A percentile compares a stretch with the other conserved stretches of the same genome.
Conservation (phyloP, 2,329 filamentous ascomycete genomes). For the Pseudogymnoascus sp. region DNA sequence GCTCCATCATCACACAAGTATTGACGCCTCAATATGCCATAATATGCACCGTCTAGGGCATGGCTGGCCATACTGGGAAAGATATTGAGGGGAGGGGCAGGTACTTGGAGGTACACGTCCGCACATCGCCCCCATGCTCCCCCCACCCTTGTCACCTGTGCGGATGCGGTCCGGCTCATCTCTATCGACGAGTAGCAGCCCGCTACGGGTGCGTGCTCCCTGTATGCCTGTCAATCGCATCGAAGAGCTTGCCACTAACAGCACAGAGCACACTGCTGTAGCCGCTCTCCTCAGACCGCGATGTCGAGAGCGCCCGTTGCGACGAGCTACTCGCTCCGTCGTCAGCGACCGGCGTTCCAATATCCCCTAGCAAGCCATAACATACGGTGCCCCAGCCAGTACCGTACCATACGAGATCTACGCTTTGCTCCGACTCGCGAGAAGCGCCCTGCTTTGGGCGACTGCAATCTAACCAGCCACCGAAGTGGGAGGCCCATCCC, state of each 20-base stretch:
- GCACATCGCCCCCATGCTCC: neutral
- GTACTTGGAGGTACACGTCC: neutral
- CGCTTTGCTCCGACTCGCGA: neutral
- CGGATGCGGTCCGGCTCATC: constrained; percentile 8
- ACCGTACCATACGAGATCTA: constrained; percentile 7
- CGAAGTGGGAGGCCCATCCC: constrained; percentile 2
- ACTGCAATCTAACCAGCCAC: neutral
- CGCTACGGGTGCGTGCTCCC: neutral
- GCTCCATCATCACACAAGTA: neutral
- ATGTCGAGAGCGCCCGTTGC: constrained; percentile 23
- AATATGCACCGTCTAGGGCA: neutral
- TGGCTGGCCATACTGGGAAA: neutral
- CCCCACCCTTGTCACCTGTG: neutral
- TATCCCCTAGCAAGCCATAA: constrained; percentile 13
- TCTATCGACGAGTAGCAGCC: constrained; percentile 7
- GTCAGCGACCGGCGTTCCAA: constrained; percentile 23
- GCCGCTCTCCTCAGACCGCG: constrained; percentile 32
- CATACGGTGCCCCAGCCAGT: neutral
- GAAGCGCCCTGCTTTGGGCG: constrained; percentile 9
- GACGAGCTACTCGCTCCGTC: constrained; percentile 30
- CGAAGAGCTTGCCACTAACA: constrained; percentile 32
- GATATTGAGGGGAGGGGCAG: neutral
- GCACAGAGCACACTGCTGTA: constrained; percentile 34
- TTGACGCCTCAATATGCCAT: constrained; percentile 4
- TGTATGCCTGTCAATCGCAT: constrained; percentile 1